phyloP scores from a whole-genome alignment of 148 eudicot genomes.

The Camellia lanceoleosa region DNA sequence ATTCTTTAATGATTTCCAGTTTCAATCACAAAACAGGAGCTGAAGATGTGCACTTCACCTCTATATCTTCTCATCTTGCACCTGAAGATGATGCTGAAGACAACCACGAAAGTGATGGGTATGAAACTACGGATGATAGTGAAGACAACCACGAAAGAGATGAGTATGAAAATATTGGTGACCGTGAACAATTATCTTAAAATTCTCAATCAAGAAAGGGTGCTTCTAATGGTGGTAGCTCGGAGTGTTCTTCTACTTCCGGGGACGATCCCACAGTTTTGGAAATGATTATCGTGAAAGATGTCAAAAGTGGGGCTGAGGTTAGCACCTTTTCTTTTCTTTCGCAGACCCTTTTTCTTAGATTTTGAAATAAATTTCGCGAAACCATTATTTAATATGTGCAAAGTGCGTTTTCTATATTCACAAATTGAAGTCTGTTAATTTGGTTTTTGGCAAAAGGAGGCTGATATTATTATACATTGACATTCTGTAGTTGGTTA shows the following conservation, averaged over 20 bases:
- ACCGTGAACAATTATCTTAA: slow-evolving; percentile 1
- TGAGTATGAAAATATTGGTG: slow-evolving; percentile 5
- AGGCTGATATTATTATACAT: not conserved
- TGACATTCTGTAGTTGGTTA: not conserved
- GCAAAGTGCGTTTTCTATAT: not conserved
- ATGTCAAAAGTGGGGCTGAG: slow-evolving; percentile 73
- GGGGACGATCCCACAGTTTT: slow-evolving; percentile 47
- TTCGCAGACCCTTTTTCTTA: not conserved
- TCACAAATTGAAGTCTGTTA: not conserved
- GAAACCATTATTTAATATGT: not conserved
- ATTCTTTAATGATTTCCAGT: slow-evolving; percentile 30
- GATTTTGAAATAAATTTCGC: not conserved
- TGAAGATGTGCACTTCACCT: slow-evolving; percentile 86
- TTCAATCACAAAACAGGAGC: slow-evolving; percentile 98
- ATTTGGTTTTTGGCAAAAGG: not conserved
- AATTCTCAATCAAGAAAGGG: too few species aligned
- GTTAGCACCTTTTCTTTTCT: slow-evolving; percentile 34
- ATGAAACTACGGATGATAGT: slow-evolving; percentile 11
- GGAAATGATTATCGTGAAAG: slow-evolving; percentile 83
- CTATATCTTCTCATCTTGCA: slow-evolving; percentile 32
- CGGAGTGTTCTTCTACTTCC: slow-evolving; percentile 27
- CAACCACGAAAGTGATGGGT: slow-evolving; percentile 13
- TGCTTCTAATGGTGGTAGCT: slow-evolving; percentile 11
- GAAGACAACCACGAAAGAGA: slow-evolving; percentile 17
- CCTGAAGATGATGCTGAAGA: slow-evolving; percentile 41